Evolutionary conservation across 2,329 filamentous ascomycete genomes (phyloP), one percentile per base, ranked within the genome.

Genomic region (Fusarium lateritium): DNA sequence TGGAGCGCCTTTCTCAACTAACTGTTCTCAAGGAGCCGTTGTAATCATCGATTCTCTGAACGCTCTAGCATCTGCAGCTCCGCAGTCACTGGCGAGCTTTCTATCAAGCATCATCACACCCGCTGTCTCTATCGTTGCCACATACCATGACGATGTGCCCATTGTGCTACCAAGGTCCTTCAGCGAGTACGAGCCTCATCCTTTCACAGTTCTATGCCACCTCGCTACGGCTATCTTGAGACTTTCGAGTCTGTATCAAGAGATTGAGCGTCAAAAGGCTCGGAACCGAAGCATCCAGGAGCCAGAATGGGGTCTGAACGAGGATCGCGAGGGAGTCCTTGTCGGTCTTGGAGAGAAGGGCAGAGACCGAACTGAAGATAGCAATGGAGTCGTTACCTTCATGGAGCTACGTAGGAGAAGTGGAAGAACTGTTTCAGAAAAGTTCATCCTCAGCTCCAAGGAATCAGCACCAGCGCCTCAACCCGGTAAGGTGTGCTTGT

Each of bases 321-420:
- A 96, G 78, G 90, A 89, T 31, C 85, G 89, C 17, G 94, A 97
- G 78, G 95, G 95, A 9, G 85, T 95, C 11, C 79, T 98, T 1
- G 82, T 94, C 47, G 92, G 92, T 4, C 81, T 93, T 60, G 80
- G 80, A 56, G 78, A 81, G 40, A 81, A 84, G 5, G 84, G 85
- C n/a, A 84, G 84, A 33, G 70, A 74, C 2, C 83, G 84, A 36
- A 68, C 67, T 2, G 73, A 72, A 7, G 77, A 75, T 38, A 70
- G 71, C 55, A 60, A 69, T 11, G 82, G 82, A 1, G 91, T 95
- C 1, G 92, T 97, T 1, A 78, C 98, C 8, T 90, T 93, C 74
- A 92, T 97, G 87, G 95, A 99, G 79, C 88, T 97, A 72, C 86
- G 96, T 13, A 85, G 95, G 56, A 91, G 94, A 73, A 95, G 92